Evolutionary conservation across 345 rosid species (phyloP), one percentile per base, ranked within the genome.

Genomic region (Salix dunnii): DNA sequence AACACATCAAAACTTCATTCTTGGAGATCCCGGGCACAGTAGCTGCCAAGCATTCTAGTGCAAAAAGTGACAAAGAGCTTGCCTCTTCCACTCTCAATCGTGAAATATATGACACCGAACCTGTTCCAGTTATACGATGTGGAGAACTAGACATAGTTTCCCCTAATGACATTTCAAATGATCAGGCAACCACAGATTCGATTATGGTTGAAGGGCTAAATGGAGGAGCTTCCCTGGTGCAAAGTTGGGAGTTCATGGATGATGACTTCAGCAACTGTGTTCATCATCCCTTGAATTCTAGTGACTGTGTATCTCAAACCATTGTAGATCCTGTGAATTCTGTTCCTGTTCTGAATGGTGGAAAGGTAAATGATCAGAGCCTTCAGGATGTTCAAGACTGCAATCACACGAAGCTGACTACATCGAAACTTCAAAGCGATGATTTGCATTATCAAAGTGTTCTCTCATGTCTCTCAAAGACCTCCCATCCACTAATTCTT

Each of bases 261-360:
- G 94, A 93, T 64, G 94, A 93, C 80, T 80, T 91, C 82, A 88
- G 91, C 68, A 90, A 87, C 75, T 78, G 88, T 69, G 81, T 86
- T 48, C 87, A 83, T 36, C 88, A 87, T 71, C 88, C 96, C n/a
- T 36, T 90, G 71, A 90, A 89, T 73, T 88, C 97, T 2, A 94
- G 92, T 76, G 97, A 90, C 63, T 83, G 89, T 63, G 86, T 89
- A 75, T 92, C 93, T 18, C 95, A 94, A 77, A 86, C 94, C 67
- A 33, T 92, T 49, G 83, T 74, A 42, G 90, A 92, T 21, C 85
- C 91, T 23, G 74, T 70, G 1, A 90, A 84, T 21, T 78, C 42
- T 55, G 82, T 71, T 23, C 66, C 88, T 74, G 27, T 78, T 91
- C 49, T 81, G 9, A 80, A 81, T 35, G 75, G 78, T 43, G 89